Base-by-base conservation (phyloP, 2,329 filamentous ascomycete genomes). In the Xylariaceae sp. region DNA sequence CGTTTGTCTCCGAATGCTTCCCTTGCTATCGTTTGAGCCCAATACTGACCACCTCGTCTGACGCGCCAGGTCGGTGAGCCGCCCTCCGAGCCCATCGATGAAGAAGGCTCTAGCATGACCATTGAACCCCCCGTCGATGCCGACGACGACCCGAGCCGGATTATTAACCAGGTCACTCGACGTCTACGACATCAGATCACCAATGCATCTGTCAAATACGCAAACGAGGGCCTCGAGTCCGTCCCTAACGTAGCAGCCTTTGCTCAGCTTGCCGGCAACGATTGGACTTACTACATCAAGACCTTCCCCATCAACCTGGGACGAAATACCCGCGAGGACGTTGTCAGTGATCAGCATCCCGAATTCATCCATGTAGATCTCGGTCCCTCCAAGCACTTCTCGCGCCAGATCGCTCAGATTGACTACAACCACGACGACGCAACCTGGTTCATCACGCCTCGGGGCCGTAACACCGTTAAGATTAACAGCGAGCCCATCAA, bases 391-490 rank as follows among this genome's bases (percentile, higher is more conserved):
- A 92, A 92, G 71, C 83, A 87, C 64, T 84, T 92, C 33, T 92
- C 89, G 30, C 81, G 89, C 54, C 77, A 85, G 53, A 88, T 91
- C 64, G 88, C 87, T 11, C 76, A 83, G 61, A 88, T 94, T 45
- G 82, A 78, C 58, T 94, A 88, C 62, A 82, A 89, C 61, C 71
- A 76, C 15, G 82, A 85, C 39, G 71, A 77, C 35, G 85, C 83
- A 58, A 82, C 80, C 53, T 99, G 94, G 94, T 86, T 86, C 62
- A 81, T 99, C 45, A 75, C 83, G 39, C 89, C 96, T 55, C 91
- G 92, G 65, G 94, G 94, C 17, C 87, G 94, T 58, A 99, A 99
- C 66, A 90, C 91, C 27, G 80, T 95, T 42, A 89, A 89, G 62
- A 76, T 97, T 18, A 89, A 99, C 66, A 89, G 89, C 53, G 71